These are phyloP conservation scores for Coprinellus micaceus DNA, from an alignment of 768 basidiomycete genomes.

Conservation along the genomic window DNA sequence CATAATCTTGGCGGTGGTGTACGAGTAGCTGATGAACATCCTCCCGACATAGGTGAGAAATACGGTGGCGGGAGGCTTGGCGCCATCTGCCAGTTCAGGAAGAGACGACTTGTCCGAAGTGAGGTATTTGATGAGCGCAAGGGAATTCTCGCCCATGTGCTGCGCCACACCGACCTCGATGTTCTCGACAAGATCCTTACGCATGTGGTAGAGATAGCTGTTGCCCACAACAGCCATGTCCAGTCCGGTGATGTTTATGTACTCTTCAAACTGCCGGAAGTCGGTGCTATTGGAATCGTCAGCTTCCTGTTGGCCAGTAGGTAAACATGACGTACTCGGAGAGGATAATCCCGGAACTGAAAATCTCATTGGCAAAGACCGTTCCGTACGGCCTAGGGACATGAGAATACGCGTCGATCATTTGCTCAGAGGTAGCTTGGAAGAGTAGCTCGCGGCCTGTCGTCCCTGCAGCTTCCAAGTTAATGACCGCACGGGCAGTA, in stretches of 20 bases:
- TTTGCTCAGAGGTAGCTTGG: slow-evolving; percentile 92
- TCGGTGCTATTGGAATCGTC: slow-evolving; percentile 62
- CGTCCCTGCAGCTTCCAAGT: slow-evolving; percentile 91
- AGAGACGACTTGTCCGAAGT: slow-evolving; percentile 68
- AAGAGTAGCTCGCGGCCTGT: slow-evolving; percentile 88
- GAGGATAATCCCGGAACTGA: slow-evolving; percentile 84
- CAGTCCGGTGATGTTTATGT: slow-evolving; percentile 85
- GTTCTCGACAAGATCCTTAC: slow-evolving; percentile 82
- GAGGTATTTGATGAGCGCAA: slow-evolving; percentile 73
- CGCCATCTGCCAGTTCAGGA: slow-evolving; percentile 52
- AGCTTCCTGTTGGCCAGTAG: neutral
- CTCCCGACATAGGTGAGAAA: slow-evolving; percentile 75
- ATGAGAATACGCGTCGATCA: slow-evolving; percentile 87
- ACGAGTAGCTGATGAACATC: slow-evolving; percentile 70
- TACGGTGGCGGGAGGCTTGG: slow-evolving; percentile 59
- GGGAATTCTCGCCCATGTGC: slow-evolving; percentile 88
- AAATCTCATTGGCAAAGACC: slow-evolving; percentile 87
- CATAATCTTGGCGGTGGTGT: slow-evolving; percentile 60
- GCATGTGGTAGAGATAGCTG: slow-evolving; percentile 92
- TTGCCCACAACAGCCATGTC: slow-evolving; percentile 93
- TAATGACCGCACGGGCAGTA: slow-evolving; percentile 82
- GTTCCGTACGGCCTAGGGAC: slow-evolving; percentile 91
- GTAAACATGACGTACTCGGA: slow-evolving; percentile 63
- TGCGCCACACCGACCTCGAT: slow-evolving; percentile 81
- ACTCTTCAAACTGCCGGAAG: slow-evolving; percentile 90